phyloP scores from a whole-genome alignment of 2,329 filamentous ascomycete genomes.

The Leptographium procerum region DNA sequence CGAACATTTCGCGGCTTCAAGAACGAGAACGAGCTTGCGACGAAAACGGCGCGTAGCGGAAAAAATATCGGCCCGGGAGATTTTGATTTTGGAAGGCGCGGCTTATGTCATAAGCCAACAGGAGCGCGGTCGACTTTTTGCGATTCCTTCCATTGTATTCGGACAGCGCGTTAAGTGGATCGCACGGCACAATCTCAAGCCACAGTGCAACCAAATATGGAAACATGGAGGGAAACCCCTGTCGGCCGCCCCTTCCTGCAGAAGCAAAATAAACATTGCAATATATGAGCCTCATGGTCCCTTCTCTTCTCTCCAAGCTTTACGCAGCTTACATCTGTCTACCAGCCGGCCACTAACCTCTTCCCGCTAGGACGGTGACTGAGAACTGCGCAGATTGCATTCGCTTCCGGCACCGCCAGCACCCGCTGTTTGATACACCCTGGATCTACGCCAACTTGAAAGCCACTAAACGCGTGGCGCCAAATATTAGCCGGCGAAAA shows the following conservation, averaged over 20 bases:
- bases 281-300: not conserved
- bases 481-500: not conserved
- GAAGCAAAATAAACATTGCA: not conserved
- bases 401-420: not conserved
- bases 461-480: not conserved
- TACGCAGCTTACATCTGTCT: not conserved
- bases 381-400: no score
- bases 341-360: not conserved
- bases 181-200: not conserved
- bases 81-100: no score
- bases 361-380: not conserved
- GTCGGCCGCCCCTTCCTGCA: not conserved
- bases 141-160: not conserved
- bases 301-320: not conserved
- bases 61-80: no score
- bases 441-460: no score
- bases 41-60: no score
- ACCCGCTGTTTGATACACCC: not conserved
- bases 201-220: not conserved
- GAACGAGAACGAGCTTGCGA: no score
- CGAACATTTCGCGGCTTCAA: no score
- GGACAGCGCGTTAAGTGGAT: not conserved
- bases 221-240: not conserved
- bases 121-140: not conserved
- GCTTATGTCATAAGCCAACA: no score